Evolutionary conservation across 768 basidiomycete genomes (phyloP).

Genomic region (Pisolithus marmoratus): DNA sequence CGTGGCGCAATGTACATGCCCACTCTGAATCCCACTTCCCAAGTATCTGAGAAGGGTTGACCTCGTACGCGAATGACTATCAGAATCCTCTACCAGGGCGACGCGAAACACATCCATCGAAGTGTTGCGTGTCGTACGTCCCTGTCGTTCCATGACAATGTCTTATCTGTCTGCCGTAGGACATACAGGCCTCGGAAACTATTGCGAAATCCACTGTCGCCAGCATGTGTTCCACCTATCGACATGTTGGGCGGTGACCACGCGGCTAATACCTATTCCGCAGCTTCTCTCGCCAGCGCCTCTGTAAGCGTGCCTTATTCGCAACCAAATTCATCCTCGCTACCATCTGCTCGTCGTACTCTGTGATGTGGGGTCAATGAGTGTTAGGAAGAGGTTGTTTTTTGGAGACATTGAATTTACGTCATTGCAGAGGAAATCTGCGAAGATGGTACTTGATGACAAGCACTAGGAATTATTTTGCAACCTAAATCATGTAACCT

Average conservation of each 20-base stretch:
- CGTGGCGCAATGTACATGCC: no score
- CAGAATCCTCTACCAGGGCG: no score
- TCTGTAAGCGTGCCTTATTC: conserved; percentile 40
- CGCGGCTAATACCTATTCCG: conserved; percentile 38
- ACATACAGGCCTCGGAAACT: conserved; percentile 21
- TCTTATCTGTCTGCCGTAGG: no score
- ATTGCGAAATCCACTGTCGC: conserved; percentile 9
- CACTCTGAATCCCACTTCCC: no score
- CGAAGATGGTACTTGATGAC: no score
- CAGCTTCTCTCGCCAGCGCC: conserved; percentile 49
- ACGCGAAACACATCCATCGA: no score
- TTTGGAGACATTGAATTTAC: conserved; percentile 53
- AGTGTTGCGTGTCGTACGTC: not conserved
- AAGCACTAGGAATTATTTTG: no score
- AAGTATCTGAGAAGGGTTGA: no score
- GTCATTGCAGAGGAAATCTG: no score
- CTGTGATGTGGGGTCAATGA: conserved; percentile 52
- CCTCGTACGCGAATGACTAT: no score
- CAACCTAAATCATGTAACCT: no score
- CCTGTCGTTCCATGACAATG: conserved; percentile 5
- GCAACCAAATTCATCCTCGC: conserved; percentile 53
- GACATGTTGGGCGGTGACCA: conserved; percentile 48
- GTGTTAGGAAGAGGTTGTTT: conserved; percentile 41
- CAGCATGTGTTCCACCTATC: conserved; percentile 42
- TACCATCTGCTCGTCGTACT: conserved; percentile 48